Percentiles rank a stretch among this genome's conserved stretches.
These are phyloP conservation scores for Gaultheria prostrata DNA, from an alignment of 148 eudicot species.

Conservation along the genomic window DNA sequence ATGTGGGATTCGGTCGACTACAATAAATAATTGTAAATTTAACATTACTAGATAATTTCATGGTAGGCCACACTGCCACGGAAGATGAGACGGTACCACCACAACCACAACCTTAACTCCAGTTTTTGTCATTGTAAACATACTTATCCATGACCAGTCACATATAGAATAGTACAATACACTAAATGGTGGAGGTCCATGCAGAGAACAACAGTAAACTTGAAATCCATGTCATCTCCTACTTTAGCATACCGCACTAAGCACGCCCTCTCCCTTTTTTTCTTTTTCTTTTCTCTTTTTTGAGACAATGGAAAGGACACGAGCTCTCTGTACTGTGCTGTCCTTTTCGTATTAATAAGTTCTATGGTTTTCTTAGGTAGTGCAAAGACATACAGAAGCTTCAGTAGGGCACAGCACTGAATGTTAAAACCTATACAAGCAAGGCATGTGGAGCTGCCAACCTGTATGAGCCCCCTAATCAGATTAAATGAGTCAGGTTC, in stretches of 20 bases:
- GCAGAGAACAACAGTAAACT: not conserved
- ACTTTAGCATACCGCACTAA: not conserved
- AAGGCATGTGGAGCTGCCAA: too few relatives aligned
- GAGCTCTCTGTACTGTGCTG: too few relatives aligned
- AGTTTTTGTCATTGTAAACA: not conserved
- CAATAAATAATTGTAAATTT: not conserved
- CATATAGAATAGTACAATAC: not conserved
- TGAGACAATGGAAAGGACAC: too few relatives aligned
- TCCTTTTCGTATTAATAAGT: too few relatives aligned
- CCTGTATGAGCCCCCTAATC: too few relatives aligned
- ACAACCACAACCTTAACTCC: not conserved
- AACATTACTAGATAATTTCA: not conserved
- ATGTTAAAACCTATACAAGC: too few relatives aligned
- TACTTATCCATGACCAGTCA: not conserved
- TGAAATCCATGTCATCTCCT: not conserved
- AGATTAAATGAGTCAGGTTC: too few relatives aligned
- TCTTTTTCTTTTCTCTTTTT: too few relatives aligned
- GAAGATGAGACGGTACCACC: not conserved
- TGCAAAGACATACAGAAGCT: too few relatives aligned
- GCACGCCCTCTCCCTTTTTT: not conserved
- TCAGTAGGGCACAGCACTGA: too few relatives aligned
- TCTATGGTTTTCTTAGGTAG: too few relatives aligned
- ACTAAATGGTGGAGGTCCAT: not conserved
- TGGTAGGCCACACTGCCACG: not conserved
- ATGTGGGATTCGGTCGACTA: too few relatives aligned